These are phyloP conservation scores for Juglanconis juglandina DNA, from an alignment of 2,329 filamentous ascomycete genomes.

Conservation along the genomic window DNA sequence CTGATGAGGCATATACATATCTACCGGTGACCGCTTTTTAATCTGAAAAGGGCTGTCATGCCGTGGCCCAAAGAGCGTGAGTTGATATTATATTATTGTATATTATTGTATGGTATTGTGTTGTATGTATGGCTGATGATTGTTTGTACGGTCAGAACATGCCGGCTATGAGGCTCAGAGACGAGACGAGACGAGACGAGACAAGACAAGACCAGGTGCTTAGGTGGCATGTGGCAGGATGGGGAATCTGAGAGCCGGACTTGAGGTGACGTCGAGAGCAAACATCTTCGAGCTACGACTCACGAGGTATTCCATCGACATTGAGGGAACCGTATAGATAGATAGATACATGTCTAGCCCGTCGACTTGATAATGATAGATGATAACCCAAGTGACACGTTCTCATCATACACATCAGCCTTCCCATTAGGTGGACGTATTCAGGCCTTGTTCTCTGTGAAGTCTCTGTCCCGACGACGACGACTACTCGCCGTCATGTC, in stretches of 20 bases:
- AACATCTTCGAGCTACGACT: constrained; percentile 1
- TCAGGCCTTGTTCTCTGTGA: too few relatives aligned
- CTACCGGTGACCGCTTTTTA: constrained; percentile 4
- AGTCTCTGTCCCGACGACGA: too few relatives aligned
- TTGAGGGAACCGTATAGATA: background rate
- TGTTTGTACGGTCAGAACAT: background rate
- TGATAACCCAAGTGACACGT: too few relatives aligned
- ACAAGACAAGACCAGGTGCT: too few relatives aligned
- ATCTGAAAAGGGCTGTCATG: background rate
- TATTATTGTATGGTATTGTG: too few relatives aligned
- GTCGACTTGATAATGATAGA: background rate
- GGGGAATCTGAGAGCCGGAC: background rate
- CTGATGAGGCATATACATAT: too few relatives aligned
- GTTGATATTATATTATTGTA: too few relatives aligned
- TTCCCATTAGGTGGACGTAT: too few relatives aligned
- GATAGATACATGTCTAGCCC: background rate
- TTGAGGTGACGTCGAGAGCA: background rate
- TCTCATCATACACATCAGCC: too few relatives aligned
- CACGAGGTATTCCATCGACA: background rate
- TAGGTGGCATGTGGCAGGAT: too few relatives aligned
- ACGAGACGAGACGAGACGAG: background rate
- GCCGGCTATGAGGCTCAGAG: background rate
- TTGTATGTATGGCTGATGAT: background rate
- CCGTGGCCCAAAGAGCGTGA: too few relatives aligned
- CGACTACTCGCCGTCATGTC: background rate